Percentiles rank a stretch among this genome's conserved stretches.
Evolutionary conservation across 495 filamentous ascomycete species (phyloP).

Genomic region (Hypomontagnella monticulosa): DNA sequence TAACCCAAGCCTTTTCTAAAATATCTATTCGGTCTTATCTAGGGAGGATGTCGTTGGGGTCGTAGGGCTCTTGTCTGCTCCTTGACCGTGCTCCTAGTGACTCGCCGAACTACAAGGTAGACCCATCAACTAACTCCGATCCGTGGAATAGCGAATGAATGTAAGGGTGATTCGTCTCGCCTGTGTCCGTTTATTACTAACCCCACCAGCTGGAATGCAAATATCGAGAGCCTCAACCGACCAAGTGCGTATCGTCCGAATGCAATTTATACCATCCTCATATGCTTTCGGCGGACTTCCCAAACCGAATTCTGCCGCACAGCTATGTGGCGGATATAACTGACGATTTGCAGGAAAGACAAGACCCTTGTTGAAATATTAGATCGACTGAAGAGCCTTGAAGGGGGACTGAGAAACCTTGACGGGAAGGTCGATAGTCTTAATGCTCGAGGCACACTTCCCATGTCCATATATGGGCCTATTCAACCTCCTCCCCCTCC

Average conservation of each 20-base stretch:
- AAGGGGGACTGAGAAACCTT: constrained; percentile 45
- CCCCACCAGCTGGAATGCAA: constrained; percentile 61
- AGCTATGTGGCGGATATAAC: constrained; percentile 29
- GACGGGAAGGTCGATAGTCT: constrained; percentile 57
- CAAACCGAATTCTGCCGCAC: constrained; percentile 20
- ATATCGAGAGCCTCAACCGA: constrained; percentile 69
- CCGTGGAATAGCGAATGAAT: constrained; percentile 41
- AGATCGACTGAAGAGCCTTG: constrained; percentile 62
- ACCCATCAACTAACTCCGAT: constrained; percentile 42
- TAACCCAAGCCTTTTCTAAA: constrained; percentile 23
- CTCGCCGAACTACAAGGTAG: constrained; percentile 17
- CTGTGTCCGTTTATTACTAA: constrained; percentile 38
- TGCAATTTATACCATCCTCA: constrained; percentile 22
- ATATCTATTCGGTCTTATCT: constrained; percentile 1
- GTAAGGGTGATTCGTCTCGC: constrained; percentile 33
- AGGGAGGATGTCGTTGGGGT: constrained; percentile 11
- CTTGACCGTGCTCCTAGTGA: constrained; percentile 17
- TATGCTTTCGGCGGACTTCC: constrained; percentile 23
- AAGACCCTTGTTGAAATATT: constrained; percentile 69
- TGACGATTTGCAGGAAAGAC: constrained; percentile 61
- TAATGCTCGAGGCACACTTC: constrained; percentile 36
- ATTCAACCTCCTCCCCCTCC: constrained; percentile 24
- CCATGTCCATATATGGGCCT: constrained; percentile 37
- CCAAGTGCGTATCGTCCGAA: constrained; percentile 63
- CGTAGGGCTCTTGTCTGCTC: constrained; percentile 14